phyloP scores from a whole-genome alignment of 768 basidiomycete genomes.

The Omphalotus guepiniiformis region DNA sequence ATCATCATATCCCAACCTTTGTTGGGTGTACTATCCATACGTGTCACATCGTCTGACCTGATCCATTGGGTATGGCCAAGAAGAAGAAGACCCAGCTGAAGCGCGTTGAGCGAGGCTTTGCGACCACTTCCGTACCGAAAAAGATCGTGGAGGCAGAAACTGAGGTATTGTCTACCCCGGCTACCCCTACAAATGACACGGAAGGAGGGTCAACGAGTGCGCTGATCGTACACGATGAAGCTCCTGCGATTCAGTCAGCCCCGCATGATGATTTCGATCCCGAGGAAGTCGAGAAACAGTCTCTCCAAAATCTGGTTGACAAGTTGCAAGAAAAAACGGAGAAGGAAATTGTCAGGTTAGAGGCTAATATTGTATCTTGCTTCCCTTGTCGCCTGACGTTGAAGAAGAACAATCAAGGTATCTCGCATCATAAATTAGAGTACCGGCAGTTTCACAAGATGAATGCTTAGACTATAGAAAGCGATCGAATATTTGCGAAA shows the following conservation, averaged over 20 bases:
- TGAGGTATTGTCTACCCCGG: slow-evolving; percentile 12
- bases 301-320: slow-evolving; percentile 72
- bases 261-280: slow-evolving; percentile 26
- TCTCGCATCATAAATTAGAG: neutral
- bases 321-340: slow-evolving; percentile 84
- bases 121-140: slow-evolving; percentile 81
- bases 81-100: slow-evolving; percentile 84
- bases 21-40: neutral
- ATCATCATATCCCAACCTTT: neutral
- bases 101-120: slow-evolving; percentile 70
- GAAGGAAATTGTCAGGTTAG: slow-evolving; percentile 61
- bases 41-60: slow-evolving; percentile 11
- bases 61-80: slow-evolving; percentile 56
- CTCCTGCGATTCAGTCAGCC: slow-evolving; percentile 8
- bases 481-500: slow-evolving; percentile 71
- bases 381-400: neutral
- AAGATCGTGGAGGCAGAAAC: slow-evolving; percentile 41
- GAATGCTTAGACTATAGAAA: slow-evolving; percentile 67
- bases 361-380: neutral
- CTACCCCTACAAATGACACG: slow-evolving; percentile 21
- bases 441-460: neutral
- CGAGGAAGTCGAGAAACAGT: slow-evolving; percentile 45
- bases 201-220: slow-evolving; percentile 12
- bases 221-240: neutral
- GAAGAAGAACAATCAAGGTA: neutral